Conservation (phyloP, 108 stramenopile genomes). For the Schizochytrium sp. region DNA sequence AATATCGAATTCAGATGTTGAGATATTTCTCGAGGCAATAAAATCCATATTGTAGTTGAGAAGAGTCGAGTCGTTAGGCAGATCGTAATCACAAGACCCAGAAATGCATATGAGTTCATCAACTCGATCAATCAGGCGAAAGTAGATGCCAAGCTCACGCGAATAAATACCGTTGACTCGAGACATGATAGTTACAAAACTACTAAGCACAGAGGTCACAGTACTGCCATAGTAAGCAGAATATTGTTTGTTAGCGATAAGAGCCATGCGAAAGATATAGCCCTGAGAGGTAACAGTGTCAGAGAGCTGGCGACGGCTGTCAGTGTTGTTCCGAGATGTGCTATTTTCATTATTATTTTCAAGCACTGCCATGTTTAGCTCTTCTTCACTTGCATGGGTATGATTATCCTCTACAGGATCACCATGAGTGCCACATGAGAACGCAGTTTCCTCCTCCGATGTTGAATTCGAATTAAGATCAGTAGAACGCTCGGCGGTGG, state of each 20-base stretch:
- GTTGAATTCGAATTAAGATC: not conserved
- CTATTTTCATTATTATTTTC: not conserved
- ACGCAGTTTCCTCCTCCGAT: not conserved
- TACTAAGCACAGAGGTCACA: not conserved
- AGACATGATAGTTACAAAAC: not conserved
- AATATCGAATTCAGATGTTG: constrained; percentile 1
- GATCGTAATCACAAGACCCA: not conserved
- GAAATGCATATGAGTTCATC: constrained; percentile 44
- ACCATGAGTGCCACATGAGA: not conserved
- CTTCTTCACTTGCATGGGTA: not conserved
- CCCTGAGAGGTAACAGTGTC: not conserved
- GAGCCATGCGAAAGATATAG: constrained; percentile 48
- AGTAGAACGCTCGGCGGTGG: not conserved
- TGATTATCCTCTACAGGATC: no score
- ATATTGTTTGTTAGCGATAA: constrained; percentile 33
- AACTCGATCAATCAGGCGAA: not conserved
- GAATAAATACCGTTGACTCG: constrained; percentile 59
- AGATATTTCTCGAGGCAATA: not conserved
- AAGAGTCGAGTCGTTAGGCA: constrained; percentile 18
- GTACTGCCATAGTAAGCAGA: constrained; percentile 1
- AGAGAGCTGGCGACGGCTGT: not conserved
- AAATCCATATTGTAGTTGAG: constrained; percentile 9
- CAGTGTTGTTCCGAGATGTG: not conserved
- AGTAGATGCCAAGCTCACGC: constrained; percentile 53
- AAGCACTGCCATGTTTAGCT: not conserved